Conservation (phyloP, 2,329 filamentous ascomycete genomes). For the Atkinsonella hypoxylon region DNA sequence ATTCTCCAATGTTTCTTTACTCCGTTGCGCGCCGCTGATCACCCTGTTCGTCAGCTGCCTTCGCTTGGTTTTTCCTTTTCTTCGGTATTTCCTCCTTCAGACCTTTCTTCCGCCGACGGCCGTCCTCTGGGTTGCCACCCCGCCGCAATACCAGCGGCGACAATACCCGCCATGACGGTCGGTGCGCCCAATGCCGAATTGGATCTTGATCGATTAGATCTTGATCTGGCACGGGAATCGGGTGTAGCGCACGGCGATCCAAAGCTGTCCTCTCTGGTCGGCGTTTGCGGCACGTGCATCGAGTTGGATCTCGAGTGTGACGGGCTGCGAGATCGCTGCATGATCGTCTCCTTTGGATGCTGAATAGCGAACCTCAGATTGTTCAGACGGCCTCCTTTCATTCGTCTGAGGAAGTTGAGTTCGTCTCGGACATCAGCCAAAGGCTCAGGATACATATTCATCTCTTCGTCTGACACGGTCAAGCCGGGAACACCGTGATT, state of each 20-base stretch:
- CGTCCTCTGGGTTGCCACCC: conserved; percentile 64
- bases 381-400: conserved; percentile 74
- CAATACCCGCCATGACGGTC: conserved; percentile 72
- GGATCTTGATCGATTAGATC: conserved; percentile 52
- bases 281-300: conserved; percentile 48
- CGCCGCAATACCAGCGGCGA: conserved; percentile 63
- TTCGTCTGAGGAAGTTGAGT: conserved; percentile 64
- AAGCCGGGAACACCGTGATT: conserved; percentile 37
- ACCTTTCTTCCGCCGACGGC: conserved; percentile 15
- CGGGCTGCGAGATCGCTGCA: conserved; percentile 48
- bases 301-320: conserved; percentile 55
- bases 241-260: conserved; percentile 39
- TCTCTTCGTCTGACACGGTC: conserved; percentile 55
- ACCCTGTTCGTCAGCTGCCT: conserved; percentile 6
- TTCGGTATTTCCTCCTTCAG: conserved; percentile 7
- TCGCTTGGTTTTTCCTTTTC: conserved; percentile 10
- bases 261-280: conserved; percentile 44
- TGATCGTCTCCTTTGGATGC: conserved; percentile 60
- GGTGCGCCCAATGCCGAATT: conserved; percentile 64
- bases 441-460: conserved; percentile 57
- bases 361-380: conserved; percentile 68
- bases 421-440: conserved; percentile 69
- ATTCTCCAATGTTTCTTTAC: conserved; percentile 3
- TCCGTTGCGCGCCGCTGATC: conserved; percentile 16
- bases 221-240: conserved; percentile 51